Evolutionary conservation across 495 filamentous ascomycete genomes (phyloP).

Genomic region (Extremus antarcticus): DNA sequence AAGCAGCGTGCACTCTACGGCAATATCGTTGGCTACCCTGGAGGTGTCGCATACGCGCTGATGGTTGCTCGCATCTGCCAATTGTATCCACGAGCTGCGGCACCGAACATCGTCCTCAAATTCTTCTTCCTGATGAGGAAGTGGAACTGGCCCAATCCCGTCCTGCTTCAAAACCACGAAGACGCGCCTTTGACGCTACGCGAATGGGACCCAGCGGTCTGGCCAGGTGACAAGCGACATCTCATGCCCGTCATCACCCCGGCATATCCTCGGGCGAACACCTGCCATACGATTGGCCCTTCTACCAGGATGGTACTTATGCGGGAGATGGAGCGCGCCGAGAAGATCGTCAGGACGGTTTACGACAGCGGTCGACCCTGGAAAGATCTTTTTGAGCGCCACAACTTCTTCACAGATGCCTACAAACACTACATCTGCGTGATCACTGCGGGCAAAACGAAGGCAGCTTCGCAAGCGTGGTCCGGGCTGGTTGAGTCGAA

Average conservation of each 20-base stretch:
- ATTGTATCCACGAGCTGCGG: slow-evolving; percentile 86
- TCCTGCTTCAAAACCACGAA: slow-evolving; percentile 80
- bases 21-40: slow-evolving; percentile 91
- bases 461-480: slow-evolving; percentile 77
- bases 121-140: slow-evolving; percentile 86
- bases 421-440: slow-evolving; percentile 93
- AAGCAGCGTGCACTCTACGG: slow-evolving; percentile 87
- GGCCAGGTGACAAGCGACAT: slow-evolving; percentile 68
- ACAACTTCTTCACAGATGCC: slow-evolving; percentile 81
- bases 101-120: slow-evolving; percentile 72
- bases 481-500: slow-evolving; percentile 89
- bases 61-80: slow-evolving; percentile 91
- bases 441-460: slow-evolving; percentile 72
- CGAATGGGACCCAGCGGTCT: slow-evolving; percentile 93
- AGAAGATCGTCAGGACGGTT: slow-evolving; percentile 70
- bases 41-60: slow-evolving; percentile 97
- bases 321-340: slow-evolving; percentile 67
- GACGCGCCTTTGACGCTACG: slow-evolving; percentile 65
- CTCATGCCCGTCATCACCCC: slow-evolving; percentile 95
- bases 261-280: slow-evolving; percentile 91
- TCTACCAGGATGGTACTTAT: slow-evolving; percentile 79
- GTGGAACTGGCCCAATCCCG: slow-evolving; percentile 90
- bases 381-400: slow-evolving; percentile 78
- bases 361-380: slow-evolving; percentile 61
- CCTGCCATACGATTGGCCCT: slow-evolving; percentile 81